These are phyloP conservation scores for Clavulina sp. DNA, from an alignment of 768 basidiomycete species.

Conservation along the genomic window DNA sequence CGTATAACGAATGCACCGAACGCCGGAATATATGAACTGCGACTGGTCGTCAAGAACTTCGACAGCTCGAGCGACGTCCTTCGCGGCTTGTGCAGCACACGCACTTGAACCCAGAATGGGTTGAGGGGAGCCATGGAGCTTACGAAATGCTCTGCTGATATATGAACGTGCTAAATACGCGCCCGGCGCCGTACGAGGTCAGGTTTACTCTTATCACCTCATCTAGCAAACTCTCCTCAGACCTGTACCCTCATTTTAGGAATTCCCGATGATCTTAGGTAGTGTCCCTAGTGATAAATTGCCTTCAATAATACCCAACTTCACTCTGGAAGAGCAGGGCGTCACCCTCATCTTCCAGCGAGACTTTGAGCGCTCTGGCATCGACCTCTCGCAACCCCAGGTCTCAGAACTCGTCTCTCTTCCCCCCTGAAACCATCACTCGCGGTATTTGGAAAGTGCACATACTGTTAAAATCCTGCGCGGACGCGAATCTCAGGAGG, in stretches of 20 bases:
- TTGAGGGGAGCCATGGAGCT: constrained; percentile 62
- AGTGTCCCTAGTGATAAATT: constrained; percentile 48
- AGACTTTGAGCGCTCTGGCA: constrained; percentile 95
- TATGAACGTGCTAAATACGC: constrained; percentile 94
- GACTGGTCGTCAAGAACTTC: constrained; percentile 83
- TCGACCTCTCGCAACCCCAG: constrained; percentile 62
- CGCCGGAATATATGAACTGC: constrained; percentile 49
- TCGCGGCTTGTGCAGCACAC: constrained; percentile 80
- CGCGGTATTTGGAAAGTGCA: constrained; percentile 80
- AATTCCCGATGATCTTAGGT: constrained; percentile 27
- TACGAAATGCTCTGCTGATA: constrained; percentile 89
- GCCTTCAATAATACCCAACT: constrained; percentile 44
- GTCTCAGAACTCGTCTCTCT: constrained; percentile 76
- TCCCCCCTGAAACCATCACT: constrained; percentile 78
- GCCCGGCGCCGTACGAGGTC: constrained; percentile 79
- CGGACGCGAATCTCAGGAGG: constrained; percentile 63
- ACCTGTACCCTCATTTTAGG: constrained; percentile 1
- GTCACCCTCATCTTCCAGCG: constrained; percentile 88
- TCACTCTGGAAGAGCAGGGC: constrained; percentile 58
- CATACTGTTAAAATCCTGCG: constrained; percentile 82
- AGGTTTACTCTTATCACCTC: constrained; percentile 22
- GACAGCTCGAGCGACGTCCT: constrained; percentile 92
- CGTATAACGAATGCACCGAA: constrained; percentile 62
- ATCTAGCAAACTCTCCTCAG: constrained; percentile 6
- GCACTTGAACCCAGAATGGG: constrained; percentile 76